These are phyloP conservation scores for Elaeis oleifera DNA, from an alignment of 202 grass and related monocot genomes.

Conservation along the genomic window DNA sequence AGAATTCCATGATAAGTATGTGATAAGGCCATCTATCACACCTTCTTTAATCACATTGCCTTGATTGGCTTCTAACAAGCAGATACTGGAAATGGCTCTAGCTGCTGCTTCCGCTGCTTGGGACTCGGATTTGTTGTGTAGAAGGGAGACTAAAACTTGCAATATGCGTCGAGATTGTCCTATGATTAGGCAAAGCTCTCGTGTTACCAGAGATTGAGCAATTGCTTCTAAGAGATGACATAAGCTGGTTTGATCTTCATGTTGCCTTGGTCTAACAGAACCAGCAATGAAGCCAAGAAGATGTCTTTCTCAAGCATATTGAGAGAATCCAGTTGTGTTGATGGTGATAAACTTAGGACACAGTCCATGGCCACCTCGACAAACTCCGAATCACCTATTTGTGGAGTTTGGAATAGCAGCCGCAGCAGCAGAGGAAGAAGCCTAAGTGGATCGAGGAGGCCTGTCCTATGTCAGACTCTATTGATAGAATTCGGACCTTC, in stretches of 20 bases:
- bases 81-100: constrained; percentile 1
- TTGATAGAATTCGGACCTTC: constrained; percentile 41
- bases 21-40: constrained; percentile 3
- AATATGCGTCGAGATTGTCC: background rate
- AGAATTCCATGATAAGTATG: constrained; percentile 13
- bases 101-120: background rate
- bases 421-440: no score
- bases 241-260: background rate
- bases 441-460: background rate
- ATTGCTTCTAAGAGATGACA: constrained; percentile 2
- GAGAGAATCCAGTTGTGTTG: no score
- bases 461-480: constrained; percentile 69
- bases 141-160: constrained; percentile 4
- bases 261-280: no score
- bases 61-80: background rate
- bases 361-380: no score
- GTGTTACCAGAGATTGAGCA: background rate
- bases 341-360: no score
- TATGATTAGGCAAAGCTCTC: background rate
- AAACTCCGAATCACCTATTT: no score
- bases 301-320: no score
- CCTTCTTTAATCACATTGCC: constrained; percentile 4
- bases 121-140: background rate
- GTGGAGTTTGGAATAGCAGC: no score
- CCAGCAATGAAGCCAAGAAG: no score